Conservation (phyloP, 352 stramenopile genomes). For the Pythium myriotylum region DNA sequence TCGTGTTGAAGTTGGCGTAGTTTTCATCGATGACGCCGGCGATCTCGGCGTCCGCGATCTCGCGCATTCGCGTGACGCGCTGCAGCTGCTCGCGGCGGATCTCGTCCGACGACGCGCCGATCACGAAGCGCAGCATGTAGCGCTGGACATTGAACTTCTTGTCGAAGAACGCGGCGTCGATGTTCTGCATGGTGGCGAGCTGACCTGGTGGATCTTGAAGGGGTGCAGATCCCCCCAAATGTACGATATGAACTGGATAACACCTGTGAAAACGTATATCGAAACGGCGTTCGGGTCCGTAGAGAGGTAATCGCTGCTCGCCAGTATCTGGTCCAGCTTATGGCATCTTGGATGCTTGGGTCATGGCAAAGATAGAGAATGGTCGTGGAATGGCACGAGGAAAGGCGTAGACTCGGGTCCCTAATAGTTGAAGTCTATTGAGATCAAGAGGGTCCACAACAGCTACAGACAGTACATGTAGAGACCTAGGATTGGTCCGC, state of each 20-base stretch:
- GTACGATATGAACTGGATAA: background rate
- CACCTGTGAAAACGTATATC: conserved; percentile 21
- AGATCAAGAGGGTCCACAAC: no score
- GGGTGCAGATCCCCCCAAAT: background rate
- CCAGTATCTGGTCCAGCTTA: no score
- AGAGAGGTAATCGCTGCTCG: conserved; percentile 7
- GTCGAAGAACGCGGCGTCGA: conserved; percentile 81
- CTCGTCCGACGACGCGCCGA: conserved; percentile 69
- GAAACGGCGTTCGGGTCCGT: conserved; percentile 19
- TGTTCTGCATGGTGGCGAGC: conserved; percentile 47
- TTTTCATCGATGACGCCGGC: conserved; percentile 82
- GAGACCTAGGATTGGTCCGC: no score
- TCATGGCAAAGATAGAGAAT: no score
- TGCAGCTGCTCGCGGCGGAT: conserved; percentile 69
- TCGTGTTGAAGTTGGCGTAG: conserved; percentile 86
- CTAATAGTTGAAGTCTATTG: no score
- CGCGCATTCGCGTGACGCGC: conserved; percentile 57
- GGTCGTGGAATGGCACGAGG: no score
- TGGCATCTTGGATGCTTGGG: no score
- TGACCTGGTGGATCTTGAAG: background rate
- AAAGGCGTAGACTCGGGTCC: no score
- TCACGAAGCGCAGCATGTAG: conserved; percentile 82
- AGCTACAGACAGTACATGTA: no score
- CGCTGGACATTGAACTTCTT: conserved; percentile 82
- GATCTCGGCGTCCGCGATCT: conserved; percentile 78